Percentiles rank a stretch among this genome's conserved stretches.
Evolutionary conservation across 2,329 filamentous ascomycete genomes (phyloP).

Genomic region (Stagonosporopsis cucurbitacearum): DNA sequence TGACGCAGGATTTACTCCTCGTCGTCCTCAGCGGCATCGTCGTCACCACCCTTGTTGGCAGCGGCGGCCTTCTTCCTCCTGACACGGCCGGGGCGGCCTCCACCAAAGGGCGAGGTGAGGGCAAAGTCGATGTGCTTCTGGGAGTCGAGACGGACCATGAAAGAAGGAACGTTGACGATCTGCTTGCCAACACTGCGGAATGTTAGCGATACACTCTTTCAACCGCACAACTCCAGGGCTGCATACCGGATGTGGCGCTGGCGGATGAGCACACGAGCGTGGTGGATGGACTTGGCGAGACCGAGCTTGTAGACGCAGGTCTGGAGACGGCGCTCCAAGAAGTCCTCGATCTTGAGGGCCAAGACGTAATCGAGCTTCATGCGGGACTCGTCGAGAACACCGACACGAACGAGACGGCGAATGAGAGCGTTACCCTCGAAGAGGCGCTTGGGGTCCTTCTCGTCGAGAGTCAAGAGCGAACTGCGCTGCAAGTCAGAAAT

Average conservation of each 20-base stretch:
- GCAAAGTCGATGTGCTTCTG: constrained; percentile 99
- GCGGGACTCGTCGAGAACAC: constrained; percentile 99
- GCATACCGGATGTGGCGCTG: constrained; percentile 92
- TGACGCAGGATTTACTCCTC: constrained; percentile 61
- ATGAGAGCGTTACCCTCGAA: constrained; percentile 99
- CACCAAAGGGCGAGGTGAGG: constrained; percentile 95
- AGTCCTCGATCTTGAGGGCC: constrained; percentile 98
- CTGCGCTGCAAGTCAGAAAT: constrained; percentile 57
- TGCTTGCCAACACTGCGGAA: constrained; percentile 91
- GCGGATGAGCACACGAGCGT: constrained; percentile 99
- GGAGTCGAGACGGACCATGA: constrained; percentile 99
- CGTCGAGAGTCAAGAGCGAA: constrained; percentile 99
- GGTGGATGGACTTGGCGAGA: constrained; percentile 99
- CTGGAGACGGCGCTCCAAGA: constrained; percentile 99
- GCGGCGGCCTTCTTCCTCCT: constrained; percentile 99
- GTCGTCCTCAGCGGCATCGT: constrained; percentile 87
- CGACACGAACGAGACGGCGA: constrained; percentile 98
- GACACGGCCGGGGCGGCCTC: constrained; percentile 95
- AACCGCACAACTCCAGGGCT: not conserved
- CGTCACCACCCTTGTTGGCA: constrained; percentile 82
- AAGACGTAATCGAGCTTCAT: constrained; percentile 99
- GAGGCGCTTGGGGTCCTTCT: constrained; percentile 99
- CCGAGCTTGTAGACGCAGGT: constrained; percentile 99
- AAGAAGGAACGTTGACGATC: constrained; percentile 99
- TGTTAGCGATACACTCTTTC: constrained; percentile 22